Conservation (phyloP, 2,329 filamentous ascomycete species). For the Dothistroma septosporum region DNA sequence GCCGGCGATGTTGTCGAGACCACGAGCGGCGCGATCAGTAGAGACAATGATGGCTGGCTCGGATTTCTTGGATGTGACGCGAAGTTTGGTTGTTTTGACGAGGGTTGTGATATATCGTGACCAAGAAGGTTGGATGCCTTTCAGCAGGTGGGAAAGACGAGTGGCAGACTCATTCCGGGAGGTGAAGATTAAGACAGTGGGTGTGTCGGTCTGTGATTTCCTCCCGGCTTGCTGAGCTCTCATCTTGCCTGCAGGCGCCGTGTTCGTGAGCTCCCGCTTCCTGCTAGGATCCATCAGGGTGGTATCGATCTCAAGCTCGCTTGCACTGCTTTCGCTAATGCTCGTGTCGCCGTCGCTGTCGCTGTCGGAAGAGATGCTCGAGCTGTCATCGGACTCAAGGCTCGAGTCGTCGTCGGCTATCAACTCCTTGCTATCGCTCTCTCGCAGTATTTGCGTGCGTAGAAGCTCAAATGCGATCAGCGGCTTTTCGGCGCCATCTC, state of each 20-base stretch:
- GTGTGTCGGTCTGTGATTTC: constrained; percentile 12
- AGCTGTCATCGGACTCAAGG: constrained; percentile 12
- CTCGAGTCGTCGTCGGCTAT: constrained; percentile 14
- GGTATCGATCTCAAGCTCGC: background rate
- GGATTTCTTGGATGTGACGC: constrained; percentile 62
- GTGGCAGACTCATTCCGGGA: constrained; percentile 83
- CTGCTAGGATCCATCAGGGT: background rate
- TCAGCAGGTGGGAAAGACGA: constrained; percentile 76
- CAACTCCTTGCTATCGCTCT: background rate
- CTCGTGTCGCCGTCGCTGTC: constrained; percentile 5
- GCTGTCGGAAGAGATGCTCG: constrained; percentile 6
- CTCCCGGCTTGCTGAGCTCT: constrained; percentile 1
- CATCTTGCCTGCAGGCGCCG: constrained; percentile 8
- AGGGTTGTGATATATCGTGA: constrained; percentile 26
- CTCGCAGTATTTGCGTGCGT: constrained; percentile 46
- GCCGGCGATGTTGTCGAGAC: constrained; percentile 58
- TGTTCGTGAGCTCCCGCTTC: background rate
- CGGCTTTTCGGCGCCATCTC: constrained; percentile 57
- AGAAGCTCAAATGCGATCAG: constrained; percentile 80
- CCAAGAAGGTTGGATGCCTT: constrained; percentile 30
- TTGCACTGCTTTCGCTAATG: background rate
- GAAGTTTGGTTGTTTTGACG: constrained; percentile 53
- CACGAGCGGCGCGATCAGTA: constrained; percentile 88
- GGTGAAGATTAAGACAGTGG: constrained; percentile 73
- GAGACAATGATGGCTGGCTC: constrained; percentile 71